Base-by-base conservation (phyloP, 148 eudicot species). In the Pharnaceum exiguum region DNA sequence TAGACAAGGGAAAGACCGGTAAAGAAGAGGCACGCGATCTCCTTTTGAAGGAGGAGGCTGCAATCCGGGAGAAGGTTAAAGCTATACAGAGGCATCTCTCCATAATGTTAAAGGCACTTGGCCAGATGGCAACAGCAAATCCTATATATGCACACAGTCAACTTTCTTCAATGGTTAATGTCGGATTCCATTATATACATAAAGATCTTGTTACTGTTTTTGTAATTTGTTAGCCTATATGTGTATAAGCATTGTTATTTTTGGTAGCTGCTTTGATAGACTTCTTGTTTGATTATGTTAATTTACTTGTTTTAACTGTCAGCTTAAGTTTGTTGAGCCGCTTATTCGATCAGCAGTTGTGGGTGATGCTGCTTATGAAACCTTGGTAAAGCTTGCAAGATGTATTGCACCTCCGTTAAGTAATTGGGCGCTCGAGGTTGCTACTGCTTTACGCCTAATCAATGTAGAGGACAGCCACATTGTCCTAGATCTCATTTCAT, bases 1-100 rank as follows among this genome's bases (percentile, higher is more conserved):
- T 68, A 91, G 98, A 89, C 60, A 93, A 93, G 70, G 86, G 85
- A 59, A 93, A 89, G 77, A 89, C 85, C 45, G 90, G 87, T 37
- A 93, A 93, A 75, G 99, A 93, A 76, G 99, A 93, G 67, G 99
- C 99, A 18, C 99, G 96, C 51, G 96, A 93, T 27, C 60, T 85
- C 51, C 86, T 83, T 71, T 85, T 93, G 48, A 75, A 46, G 63
- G 99, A 93, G 69, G 99, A 93, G 71, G 76, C 86, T 26, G 60
- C 56, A 36, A 62, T 77, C 37, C 81, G 99, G 65, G 76, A 75
- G 62, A 83, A 78, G 69, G 91, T 88, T 67, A 51, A 58, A 57
- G 75, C 45, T 55, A 80, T 89, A 57, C 88, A 83, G 60, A 84
- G 69, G 65, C 88, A 82, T 74, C 71, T 93, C 16, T 81, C 83